Base-by-base conservation (phyloP, 2,329 filamentous ascomycete species). In the Raffaelea ambrosiae region DNA sequence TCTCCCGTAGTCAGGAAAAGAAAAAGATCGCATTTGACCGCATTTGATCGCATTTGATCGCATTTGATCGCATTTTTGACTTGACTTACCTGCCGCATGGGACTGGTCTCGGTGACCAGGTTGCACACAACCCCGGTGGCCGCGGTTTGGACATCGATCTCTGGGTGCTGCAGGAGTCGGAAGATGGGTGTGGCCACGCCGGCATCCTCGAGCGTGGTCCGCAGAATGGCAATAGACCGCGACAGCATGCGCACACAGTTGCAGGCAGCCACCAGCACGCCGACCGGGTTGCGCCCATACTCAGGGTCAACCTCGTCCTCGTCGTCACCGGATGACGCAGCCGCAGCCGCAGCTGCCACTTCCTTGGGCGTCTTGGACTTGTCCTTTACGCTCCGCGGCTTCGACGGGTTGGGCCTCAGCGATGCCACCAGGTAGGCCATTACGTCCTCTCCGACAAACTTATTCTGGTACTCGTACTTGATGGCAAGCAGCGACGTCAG, bases 191-290 rank as follows among this genome's bases (percentile, higher is more conserved):
- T 76, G 2, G 86, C 84, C 44, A 95, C 83, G 5, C 83, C 85
- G 51, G 88, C 81, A 64, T 98, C 93, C 49, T 95, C 87, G 42
- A 98, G 69, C 44, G 84, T 86, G 3, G 93, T 97, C 44, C 93
- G 74, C 18, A 97, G 68, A 40, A 91, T 83, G 61, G 80, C 86
- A 20, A 95, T 84, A 1, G 89, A 95, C 39, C 93, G 80, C 3
- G 88, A 88, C 43, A 97, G 71, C 61, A 89, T 86, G 53, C 87
- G 78, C 23, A 89, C 78, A 22, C 86, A 82, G 59, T 87, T 83
- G 60, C 90, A 96, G 1, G 88, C 91, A 19, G 90, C 89, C 47
- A 94, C 75, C 20, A 97, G 73, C 20, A 95, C 90, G 3, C 79
- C 69, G 8, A 80, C 73, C 2, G 89, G 83, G 57, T 97, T 96